Evolutionary conservation across 352 stramenopile species (phyloP).

Genomic region (Phytophthora pinifolia): DNA sequence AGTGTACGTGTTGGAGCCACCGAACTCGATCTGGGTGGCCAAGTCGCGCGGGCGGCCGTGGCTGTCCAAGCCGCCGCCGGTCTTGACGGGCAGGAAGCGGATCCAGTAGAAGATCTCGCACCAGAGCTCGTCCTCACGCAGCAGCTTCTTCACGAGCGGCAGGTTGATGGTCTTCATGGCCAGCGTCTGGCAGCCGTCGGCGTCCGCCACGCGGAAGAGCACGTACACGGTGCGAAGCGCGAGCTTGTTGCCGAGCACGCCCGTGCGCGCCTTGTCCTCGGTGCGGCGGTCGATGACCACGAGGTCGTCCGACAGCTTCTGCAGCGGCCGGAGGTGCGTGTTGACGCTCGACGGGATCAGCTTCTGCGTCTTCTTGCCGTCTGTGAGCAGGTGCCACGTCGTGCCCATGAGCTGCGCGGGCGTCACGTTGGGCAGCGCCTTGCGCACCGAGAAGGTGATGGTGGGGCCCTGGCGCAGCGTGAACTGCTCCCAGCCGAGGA

Average conservation of each 20-base stretch:
- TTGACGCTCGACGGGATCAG: constrained; percentile 41
- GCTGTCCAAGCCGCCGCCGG: not conserved
- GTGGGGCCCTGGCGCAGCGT: constrained; percentile 36
- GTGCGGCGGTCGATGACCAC: constrained; percentile 55
- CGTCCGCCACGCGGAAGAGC: constrained; percentile 32
- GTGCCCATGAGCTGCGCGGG: constrained; percentile 27
- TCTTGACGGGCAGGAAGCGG: constrained; percentile 31
- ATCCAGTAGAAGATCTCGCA: constrained; percentile 75
- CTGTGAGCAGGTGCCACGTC: constrained; percentile 46
- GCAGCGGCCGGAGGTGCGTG: constrained; percentile 42
- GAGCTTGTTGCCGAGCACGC: constrained; percentile 25
- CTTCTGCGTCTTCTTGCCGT: constrained; percentile 29
- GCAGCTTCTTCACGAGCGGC: constrained; percentile 41
- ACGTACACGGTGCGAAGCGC: constrained; percentile 57
- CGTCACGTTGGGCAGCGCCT: constrained; percentile 33
- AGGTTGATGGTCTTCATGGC: constrained; percentile 68
- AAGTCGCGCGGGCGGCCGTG: constrained; percentile 8
- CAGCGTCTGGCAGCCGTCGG: constrained; percentile 34
- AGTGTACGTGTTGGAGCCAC: constrained; percentile 52
- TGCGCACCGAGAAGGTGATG: constrained; percentile 55
- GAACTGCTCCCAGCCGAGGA: constrained; percentile 56
- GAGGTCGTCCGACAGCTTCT: constrained; percentile 44
- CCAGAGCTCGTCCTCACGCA: constrained; percentile 49
- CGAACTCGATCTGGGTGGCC: constrained; percentile 35
- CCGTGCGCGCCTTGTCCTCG: constrained; percentile 24